Base-by-base conservation (phyloP, 768 basidiomycete genomes). In the Floccularia luteovirens region DNA sequence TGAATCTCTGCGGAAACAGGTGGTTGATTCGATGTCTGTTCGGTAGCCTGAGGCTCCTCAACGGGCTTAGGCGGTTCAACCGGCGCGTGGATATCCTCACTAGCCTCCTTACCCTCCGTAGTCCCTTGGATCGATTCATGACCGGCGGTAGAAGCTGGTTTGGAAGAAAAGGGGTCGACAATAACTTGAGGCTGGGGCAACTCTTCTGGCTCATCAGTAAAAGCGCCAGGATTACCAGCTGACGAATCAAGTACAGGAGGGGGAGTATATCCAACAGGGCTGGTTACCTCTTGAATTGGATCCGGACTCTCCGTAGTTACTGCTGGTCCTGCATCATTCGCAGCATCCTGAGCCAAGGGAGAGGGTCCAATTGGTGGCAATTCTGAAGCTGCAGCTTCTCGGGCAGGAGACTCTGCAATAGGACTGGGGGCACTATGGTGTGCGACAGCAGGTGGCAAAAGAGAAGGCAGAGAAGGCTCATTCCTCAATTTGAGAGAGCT, bases 371-470 rank as follows among this genome's bases (percentile, higher is more conserved):
- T 39, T 3, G 51, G 50, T 6, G 60, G 51, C 11, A 58, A 56
- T 24, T 46, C 47, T 22, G 62, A 44, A 2, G 62, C 69, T 11
- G 67, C 74, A 6, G 65, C 70, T 49, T 80, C 78, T 19, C 79
- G 69, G 5, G 68, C 69, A 21, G 82, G 81, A 2, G 79, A 83
- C 53, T 87, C 84, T 1, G 75, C 66, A 43, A 87, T 83, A 2
- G 84, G 81, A 44, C 77, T 80, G 8, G 80, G 79, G 10, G 63
- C 53, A n/a, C n/a, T n/a, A 22, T 48, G 51, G 20, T 51, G 33
- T 10, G 51, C 42, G 3, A 48, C 41, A 11, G 47, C 43, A 22
- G 53, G 54, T 56, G 24, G 56, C 54, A 28, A 63, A 41, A 39
- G 40, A 25, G 36, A 31, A 6, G 39, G 31, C 13, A 42, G 30